Conservation (phyloP, 106 monocot species). For the Iris macrosiphon region DNA sequence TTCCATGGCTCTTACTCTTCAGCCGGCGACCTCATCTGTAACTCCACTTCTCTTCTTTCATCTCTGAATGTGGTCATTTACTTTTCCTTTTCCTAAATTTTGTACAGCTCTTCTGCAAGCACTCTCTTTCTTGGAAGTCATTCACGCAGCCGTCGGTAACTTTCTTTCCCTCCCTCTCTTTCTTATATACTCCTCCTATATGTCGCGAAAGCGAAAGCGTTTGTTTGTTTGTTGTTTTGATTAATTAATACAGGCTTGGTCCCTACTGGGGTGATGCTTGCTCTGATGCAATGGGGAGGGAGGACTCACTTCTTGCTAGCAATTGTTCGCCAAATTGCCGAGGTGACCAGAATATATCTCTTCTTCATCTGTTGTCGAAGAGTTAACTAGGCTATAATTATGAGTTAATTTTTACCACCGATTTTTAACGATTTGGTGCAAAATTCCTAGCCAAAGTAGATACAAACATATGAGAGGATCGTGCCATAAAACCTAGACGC, state of each 20-base stretch:
- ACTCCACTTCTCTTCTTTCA: background rate
- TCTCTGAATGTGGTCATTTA: background rate
- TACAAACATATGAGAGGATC: too few relatives aligned
- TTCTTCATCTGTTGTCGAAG: too few relatives aligned
- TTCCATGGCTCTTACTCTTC: slow-evolving; percentile 50
- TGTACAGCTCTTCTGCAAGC: slow-evolving; percentile 57
- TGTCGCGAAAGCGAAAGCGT: too few relatives aligned
- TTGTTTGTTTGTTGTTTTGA: too few relatives aligned
- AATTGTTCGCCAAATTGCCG: slow-evolving; percentile 65
- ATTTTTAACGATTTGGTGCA: background rate
- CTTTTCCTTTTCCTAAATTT: slow-evolving; percentile 1
- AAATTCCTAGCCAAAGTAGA: too few relatives aligned
- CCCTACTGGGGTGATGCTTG: slow-evolving; percentile 43
- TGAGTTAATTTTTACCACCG: background rate
- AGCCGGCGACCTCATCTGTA: slow-evolving; percentile 81
- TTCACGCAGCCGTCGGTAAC: slow-evolving; percentile 71
- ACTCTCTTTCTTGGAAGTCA: slow-evolving; percentile 50
- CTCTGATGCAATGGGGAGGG: slow-evolving; percentile 90
- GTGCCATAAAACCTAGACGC: too few relatives aligned
- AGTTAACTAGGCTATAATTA: background rate
- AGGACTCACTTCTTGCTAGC: slow-evolving; percentile 89
- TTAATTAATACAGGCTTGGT: slow-evolving; percentile 88
- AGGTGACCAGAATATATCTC: too few relatives aligned
- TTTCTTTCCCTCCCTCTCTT: background rate
- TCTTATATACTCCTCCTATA: background rate